A percentile compares a stretch with the other conserved stretches of the same genome.
Conservation (phyloP, 176 grass and related monocot species). For the Metroxylon sagu region DNA sequence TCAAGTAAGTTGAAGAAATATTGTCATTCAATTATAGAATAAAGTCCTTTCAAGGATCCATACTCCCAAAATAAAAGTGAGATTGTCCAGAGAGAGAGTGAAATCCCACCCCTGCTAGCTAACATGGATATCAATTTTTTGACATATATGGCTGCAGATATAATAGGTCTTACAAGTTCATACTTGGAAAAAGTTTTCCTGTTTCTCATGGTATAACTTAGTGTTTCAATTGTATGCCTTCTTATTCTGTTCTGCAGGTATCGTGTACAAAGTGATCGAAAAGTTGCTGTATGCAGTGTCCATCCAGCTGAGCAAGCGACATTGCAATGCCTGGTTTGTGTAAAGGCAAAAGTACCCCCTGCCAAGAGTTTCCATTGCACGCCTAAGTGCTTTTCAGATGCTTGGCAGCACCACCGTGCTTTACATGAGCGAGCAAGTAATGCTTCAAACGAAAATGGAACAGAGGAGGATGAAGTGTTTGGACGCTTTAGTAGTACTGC, state of each 20-base stretch:
- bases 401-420: constrained; percentile 87
- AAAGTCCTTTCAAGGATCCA: too few relatives aligned
- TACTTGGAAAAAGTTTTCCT: too few relatives aligned
- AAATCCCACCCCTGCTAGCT: too few relatives aligned
- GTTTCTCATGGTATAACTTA: too few relatives aligned
- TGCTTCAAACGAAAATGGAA: constrained; percentile 76
- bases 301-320: constrained; percentile 93
- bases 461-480: constrained; percentile 90
- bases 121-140: too few relatives aligned
- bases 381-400: constrained; percentile 85
- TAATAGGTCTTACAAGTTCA: too few relatives aligned
- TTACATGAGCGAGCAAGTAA: constrained; percentile 87
- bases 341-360: constrained; percentile 95
- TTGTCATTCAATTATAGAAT: too few relatives aligned
- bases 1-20: too few relatives aligned
- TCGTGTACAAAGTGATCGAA: constrained; percentile 78
- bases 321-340: constrained; percentile 82
- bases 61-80: too few relatives aligned
- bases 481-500: constrained; percentile 51
- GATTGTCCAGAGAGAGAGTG: too few relatives aligned
- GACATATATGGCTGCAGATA: too few relatives aligned
- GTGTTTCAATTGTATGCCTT: neutral
- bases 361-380: constrained; percentile 94
- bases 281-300: constrained; percentile 70
- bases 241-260: constrained; percentile 53